Conservation (phyloP, 2,329 filamentous ascomycete genomes). For the Penicillium sp. region DNA sequence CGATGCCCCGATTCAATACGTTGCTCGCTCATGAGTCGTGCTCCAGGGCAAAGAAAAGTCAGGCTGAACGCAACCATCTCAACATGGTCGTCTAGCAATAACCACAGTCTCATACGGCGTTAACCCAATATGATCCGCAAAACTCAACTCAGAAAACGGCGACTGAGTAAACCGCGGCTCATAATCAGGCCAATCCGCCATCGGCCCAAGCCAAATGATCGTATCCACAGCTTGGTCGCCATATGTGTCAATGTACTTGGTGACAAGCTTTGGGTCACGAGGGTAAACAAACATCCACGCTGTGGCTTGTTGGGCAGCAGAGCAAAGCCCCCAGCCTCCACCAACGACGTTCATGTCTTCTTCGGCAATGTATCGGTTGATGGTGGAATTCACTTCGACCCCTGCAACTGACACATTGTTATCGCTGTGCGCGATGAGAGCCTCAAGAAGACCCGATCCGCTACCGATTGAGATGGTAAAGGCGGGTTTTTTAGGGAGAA, state of each 20-base stretch:
- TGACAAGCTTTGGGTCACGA: conserved; percentile 45
- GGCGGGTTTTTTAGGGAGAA: conserved; percentile 26
- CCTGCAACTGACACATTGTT: conserved; percentile 39
- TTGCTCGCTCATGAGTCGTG: no score
- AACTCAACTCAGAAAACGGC: conserved; percentile 17
- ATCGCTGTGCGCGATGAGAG: conserved; percentile 33
- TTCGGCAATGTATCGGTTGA: conserved; percentile 46
- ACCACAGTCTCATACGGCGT: conserved; percentile 27
- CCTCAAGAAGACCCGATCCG: conserved; percentile 52
- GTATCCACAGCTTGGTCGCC: conserved; percentile 14
- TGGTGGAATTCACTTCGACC: conserved; percentile 47
- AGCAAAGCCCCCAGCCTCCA: conserved; percentile 45
- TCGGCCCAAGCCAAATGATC: conserved; percentile 33
- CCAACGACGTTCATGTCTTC: conserved; percentile 43
- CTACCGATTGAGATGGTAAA: conserved; percentile 48
- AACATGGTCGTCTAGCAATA: conserved; percentile 16
- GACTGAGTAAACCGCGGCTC: conserved; percentile 26
- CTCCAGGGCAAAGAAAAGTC: background rate
- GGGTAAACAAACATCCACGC: conserved; percentile 56
- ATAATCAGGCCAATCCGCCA: conserved; percentile 32
- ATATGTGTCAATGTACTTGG: conserved; percentile 41
- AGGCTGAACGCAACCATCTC: background rate
- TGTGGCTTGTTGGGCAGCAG: conserved; percentile 41
- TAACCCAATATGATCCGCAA: conserved; percentile 24
- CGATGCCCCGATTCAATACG: background rate